Conservation (phyloP, 108 stramenopile species). For the Cylindrotheca closterium region DNA sequence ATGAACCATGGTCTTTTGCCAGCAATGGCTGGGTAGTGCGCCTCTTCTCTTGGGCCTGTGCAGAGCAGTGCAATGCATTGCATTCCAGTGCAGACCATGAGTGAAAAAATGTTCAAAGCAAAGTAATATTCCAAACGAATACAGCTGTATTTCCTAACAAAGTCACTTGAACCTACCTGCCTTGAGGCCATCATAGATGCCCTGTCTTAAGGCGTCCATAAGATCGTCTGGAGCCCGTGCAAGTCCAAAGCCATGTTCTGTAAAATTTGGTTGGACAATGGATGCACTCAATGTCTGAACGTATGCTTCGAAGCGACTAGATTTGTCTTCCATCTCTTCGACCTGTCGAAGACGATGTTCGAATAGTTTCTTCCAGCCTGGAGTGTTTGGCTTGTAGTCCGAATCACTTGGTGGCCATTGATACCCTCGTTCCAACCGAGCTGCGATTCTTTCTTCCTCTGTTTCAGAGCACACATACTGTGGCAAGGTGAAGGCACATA, state of each 20-base stretch:
- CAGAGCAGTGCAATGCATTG: constrained; percentile 14
- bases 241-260: constrained; percentile 71
- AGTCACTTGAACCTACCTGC: background rate
- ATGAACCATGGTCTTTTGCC: constrained; percentile 44
- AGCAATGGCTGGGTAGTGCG: constrained; percentile 38
- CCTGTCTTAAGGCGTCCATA: constrained; percentile 46
- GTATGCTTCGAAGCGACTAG: constrained; percentile 60
- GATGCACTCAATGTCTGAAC: constrained; percentile 51
- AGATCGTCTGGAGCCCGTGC: constrained; percentile 62
- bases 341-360: constrained; percentile 58
- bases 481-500: background rate
- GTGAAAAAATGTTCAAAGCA: too few relatives aligned
- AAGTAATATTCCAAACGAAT: too few relatives aligned
- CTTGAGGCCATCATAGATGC: constrained; percentile 37
- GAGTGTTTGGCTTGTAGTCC: constrained; percentile 45
- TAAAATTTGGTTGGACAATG: constrained; percentile 58
- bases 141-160: too few relatives aligned
- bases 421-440: constrained; percentile 53
- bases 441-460: constrained; percentile 43
- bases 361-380: constrained; percentile 65
- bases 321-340: constrained; percentile 39
- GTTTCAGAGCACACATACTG: background rate
- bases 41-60: constrained; percentile 34
- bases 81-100: too few relatives aligned
- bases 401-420: constrained; percentile 61